These are phyloP conservation scores for Daphne laureola DNA, from an alignment of 441 rosid species.

Conservation along the genomic window DNA sequence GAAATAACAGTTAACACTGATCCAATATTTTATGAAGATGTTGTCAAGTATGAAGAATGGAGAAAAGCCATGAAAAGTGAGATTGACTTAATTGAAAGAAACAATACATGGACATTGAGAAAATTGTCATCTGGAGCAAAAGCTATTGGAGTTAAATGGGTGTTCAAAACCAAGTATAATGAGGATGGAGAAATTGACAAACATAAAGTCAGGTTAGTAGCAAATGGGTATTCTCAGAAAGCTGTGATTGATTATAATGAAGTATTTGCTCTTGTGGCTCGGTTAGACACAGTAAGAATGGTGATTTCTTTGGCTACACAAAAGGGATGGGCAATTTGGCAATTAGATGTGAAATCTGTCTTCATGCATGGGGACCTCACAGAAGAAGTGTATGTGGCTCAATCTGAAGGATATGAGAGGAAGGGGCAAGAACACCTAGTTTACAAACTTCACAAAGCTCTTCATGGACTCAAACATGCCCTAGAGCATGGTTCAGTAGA, in stretches of 20 bases:
- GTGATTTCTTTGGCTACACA: neutral
- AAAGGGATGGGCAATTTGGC: too few relatives aligned
- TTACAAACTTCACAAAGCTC: too few relatives aligned
- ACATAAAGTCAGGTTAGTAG: too few relatives aligned
- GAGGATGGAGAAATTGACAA: neutral
- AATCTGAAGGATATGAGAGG: neutral
- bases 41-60: neutral
- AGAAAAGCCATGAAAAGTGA: neutral
- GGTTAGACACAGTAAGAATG: too few relatives aligned
- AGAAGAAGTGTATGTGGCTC: neutral
- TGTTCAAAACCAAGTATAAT: neutral
- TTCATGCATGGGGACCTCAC: too few relatives aligned
- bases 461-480: too few relatives aligned
- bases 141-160: neutral
- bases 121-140: neutral
- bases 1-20: neutral
- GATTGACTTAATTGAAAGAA: neutral
- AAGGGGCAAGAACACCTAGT: neutral
- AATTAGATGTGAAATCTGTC: too few relatives aligned
- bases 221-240: too few relatives aligned
- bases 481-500: too few relatives aligned
- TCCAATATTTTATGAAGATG: neutral
- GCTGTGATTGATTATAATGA: neutral
- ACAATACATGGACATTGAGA: neutral
- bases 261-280: neutral